Base-by-base conservation (phyloP, 345 rosid species). In the Salix caprea region DNA sequence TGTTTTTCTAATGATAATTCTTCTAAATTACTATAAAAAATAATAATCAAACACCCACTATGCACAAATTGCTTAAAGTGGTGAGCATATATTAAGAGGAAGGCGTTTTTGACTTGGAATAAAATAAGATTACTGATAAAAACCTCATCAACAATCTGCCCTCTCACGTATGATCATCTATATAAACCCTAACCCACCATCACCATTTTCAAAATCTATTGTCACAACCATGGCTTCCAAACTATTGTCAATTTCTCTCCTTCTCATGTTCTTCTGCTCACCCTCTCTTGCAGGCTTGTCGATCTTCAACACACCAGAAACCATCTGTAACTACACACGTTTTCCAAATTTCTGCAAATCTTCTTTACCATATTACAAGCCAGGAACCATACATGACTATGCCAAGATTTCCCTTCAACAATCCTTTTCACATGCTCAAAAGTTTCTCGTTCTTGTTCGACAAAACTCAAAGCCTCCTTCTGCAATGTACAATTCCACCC, bases 311-410 rank as follows among this genome's bases (percentile, higher is more conserved):
- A 70, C 72, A 5, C 77, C 77, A 0, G 79, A 75, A 4, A 39
- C 76, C 39, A 28, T 81, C 24, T 82, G 89, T 80, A 50, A 16
- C 30, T 18, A 14, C 34, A 78, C 89, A 4, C 84, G 72, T 9
- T 46, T 72, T 46, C 81, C 86, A 0, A 6, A 16, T 5, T 77
- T 81, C 66, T 83, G 90, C 72, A 54, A 60, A 26, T 74, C 76
- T 54, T 50, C 24, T 64, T 42, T 85, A 8, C 78, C 81, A 13
- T 21, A 26, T 21, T 16, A 78, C 28, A 70, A 64, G 50, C 77
- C 78, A 0, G 34, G 75, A n/a, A 81, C 84, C 64, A 23, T 81
- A 4, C 69, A 62, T 2, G 81, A 83, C 76, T 83, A 71, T 44
- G 75, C 78, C 39, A 78, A 80, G 42, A 65, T 44, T 52, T 77